Evolutionary conservation across 1,284 basidiomycete genomes (phyloP).

Genomic region (Leccinum cinnamomeum): DNA sequence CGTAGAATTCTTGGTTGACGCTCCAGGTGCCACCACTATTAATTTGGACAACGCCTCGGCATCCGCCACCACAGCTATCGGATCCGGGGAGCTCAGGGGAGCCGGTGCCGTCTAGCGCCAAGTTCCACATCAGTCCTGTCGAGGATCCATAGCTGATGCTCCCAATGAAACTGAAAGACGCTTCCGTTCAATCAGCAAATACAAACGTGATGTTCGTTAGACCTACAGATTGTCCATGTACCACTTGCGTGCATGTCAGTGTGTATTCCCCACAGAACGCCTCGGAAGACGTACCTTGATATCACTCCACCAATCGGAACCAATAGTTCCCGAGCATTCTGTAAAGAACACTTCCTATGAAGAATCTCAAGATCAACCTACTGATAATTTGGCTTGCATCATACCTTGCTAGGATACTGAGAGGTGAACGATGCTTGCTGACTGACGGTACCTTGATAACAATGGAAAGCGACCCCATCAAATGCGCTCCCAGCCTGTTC

Average conservation of each 20-base stretch:
- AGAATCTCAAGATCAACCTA: not conserved
- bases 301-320: conserved; percentile 76
- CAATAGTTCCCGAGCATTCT: conserved; percentile 50
- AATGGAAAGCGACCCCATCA: conserved; percentile 52
- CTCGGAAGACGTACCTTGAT: conserved; percentile 54
- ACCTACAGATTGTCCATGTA: conserved; percentile 70
- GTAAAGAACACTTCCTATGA: conserved; percentile 48
- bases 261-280: not conserved
- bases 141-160: conserved; percentile 47
- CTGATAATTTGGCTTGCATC: not conserved
- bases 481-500: conserved; percentile 46
- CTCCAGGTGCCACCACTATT: conserved; percentile 61
- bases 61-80: conserved; percentile 61
- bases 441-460: conserved; percentile 44
- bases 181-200: not conserved
- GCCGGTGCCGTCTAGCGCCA: conserved; percentile 62
- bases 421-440: conserved; percentile 47
- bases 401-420: conserved; percentile 44
- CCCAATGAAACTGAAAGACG: conserved; percentile 41
- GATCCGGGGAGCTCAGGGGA: conserved; percentile 64
- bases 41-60: conserved; percentile 63
- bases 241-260: conserved; percentile 47
- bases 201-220: too few species aligned
- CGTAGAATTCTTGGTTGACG: conserved; percentile 74
- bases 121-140: conserved; percentile 70